Conservation (phyloP, 2,329 filamentous ascomycete genomes). For the Sporothrix sp. region DNA sequence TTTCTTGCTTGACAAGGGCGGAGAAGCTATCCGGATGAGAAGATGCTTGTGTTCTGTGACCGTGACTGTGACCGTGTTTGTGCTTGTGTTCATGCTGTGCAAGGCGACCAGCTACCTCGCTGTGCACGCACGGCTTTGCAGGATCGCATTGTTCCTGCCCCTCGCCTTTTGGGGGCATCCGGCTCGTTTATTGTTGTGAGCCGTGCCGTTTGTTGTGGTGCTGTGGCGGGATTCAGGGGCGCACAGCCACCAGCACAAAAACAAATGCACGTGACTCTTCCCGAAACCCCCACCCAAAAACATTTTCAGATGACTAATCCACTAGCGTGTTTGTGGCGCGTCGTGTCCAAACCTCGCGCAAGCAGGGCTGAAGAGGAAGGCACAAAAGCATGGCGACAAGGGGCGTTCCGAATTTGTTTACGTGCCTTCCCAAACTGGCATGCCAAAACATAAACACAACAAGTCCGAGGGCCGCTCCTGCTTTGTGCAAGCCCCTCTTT, state of each 20-base stretch:
- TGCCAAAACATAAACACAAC: slow-evolving; percentile 14
- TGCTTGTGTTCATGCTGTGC: slow-evolving; percentile 14
- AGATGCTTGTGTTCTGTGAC: slow-evolving; percentile 10
- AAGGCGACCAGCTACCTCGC: no score
- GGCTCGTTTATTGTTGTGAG: not conserved
- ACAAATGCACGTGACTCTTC: not conserved
- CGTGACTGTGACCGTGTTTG: slow-evolving; percentile 1
- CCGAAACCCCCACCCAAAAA: not conserved
- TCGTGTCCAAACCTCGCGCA: not conserved
- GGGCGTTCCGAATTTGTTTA: slow-evolving; percentile 12
- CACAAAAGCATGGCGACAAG: not conserved
- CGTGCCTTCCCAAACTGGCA: slow-evolving; percentile 12
- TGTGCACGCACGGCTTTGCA: no score
- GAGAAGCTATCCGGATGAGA: not conserved
- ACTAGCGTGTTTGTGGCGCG: not conserved
- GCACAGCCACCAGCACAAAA: not conserved
- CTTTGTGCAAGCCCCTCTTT: slow-evolving; percentile 12
- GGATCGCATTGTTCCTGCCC: no score
- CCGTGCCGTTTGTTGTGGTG: not conserved
- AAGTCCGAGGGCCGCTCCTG: not conserved
- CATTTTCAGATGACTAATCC: not conserved
- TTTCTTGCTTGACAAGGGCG: slow-evolving; percentile 1
- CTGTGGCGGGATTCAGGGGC: not conserved
- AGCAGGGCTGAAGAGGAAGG: not conserved
- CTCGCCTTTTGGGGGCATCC: no score